These are phyloP conservation scores for Russula dissimulans DNA, from an alignment of 768 basidiomycete species.

Conservation along the genomic window DNA sequence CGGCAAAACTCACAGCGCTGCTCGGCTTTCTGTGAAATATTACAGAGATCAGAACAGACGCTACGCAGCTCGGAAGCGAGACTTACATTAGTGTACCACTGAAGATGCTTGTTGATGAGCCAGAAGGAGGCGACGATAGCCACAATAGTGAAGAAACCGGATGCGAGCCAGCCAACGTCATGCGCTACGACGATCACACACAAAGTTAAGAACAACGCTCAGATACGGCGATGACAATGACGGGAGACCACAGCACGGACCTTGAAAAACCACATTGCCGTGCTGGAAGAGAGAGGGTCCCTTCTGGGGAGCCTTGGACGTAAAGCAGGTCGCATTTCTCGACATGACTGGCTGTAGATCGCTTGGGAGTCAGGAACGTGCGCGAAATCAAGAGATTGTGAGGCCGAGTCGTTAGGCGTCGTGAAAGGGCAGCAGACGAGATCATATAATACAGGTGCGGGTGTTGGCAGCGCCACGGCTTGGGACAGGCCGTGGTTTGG, in stretches of 20 bases:
- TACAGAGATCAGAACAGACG: background rate
- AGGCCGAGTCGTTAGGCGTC: background rate
- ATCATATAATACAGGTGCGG: background rate
- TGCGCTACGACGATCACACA: slow-evolving; percentile 34
- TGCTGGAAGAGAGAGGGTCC: slow-evolving; percentile 53
- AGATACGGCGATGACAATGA: background rate
- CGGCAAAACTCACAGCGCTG: slow-evolving; percentile 46
- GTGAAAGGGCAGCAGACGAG: background rate
- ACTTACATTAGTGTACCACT: slow-evolving; percentile 62
- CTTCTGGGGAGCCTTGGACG: slow-evolving; percentile 34
- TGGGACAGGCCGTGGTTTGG: too few species aligned
- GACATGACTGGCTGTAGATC: background rate
- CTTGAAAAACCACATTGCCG: slow-evolving; percentile 52
- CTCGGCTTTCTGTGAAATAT: slow-evolving; percentile 44
- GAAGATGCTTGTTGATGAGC: slow-evolving; percentile 66
- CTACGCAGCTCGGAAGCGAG: background rate
- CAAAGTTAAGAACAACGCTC: background rate
- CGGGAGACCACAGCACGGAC: slow-evolving; percentile 27
- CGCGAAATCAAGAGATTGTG: slow-evolving; percentile 6
- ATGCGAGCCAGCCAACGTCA: slow-evolving; percentile 65
- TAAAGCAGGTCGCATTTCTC: slow-evolving; percentile 27
- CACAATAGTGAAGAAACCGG: slow-evolving; percentile 48
- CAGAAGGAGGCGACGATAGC: slow-evolving; percentile 54
- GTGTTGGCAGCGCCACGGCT: background rate
- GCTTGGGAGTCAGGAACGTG: background rate